Evolutionary conservation across 768 basidiomycete genomes (phyloP).

Genomic region (Kwoniella dejecticola): DNA sequence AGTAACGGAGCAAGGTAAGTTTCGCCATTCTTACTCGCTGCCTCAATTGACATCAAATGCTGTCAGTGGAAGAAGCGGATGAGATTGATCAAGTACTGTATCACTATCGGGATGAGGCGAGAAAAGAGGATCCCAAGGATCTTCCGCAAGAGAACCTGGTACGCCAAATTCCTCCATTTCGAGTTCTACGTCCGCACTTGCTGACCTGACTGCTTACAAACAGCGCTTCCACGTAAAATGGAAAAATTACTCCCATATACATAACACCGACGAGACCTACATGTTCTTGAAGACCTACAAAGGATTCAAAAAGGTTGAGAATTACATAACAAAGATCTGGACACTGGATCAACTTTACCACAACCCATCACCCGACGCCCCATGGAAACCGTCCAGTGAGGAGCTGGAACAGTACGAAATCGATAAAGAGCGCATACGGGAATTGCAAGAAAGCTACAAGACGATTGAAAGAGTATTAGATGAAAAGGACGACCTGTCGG

Average conservation of each 20-base stretch:
- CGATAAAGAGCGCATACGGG: constrained; percentile 85
- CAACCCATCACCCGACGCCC: constrained; percentile 60
- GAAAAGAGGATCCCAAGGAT: constrained; percentile 68
- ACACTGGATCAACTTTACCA: constrained; percentile 69
- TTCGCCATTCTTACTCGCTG: not conserved
- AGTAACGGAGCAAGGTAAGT: constrained; percentile 29
- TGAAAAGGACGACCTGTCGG: constrained; percentile 54
- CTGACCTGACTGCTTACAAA: not conserved
- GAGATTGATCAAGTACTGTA: constrained; percentile 84
- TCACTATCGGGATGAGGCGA: constrained; percentile 80
- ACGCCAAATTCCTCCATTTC: too few relatives aligned
- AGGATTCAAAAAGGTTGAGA: constrained; percentile 95
- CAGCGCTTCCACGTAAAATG: constrained; percentile 99
- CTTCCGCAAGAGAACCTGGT: constrained; percentile 87
- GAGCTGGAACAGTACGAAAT: constrained; percentile 85
- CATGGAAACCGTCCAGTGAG: constrained; percentile 74
- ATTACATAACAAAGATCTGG: constrained; percentile 82
- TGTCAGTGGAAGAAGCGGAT: constrained; percentile 40
- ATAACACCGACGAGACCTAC: constrained; percentile 99
- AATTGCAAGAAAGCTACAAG: constrained; percentile 87
- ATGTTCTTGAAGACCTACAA: constrained; percentile 92
- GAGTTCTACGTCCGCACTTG: constrained; percentile 3
- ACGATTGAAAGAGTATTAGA: constrained; percentile 83
- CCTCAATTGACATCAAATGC: constrained; percentile 10
- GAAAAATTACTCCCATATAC: constrained; percentile 96